Conservation (phyloP, 2,329 filamentous ascomycete species). For the Corinectria fuckeliana region DNA sequence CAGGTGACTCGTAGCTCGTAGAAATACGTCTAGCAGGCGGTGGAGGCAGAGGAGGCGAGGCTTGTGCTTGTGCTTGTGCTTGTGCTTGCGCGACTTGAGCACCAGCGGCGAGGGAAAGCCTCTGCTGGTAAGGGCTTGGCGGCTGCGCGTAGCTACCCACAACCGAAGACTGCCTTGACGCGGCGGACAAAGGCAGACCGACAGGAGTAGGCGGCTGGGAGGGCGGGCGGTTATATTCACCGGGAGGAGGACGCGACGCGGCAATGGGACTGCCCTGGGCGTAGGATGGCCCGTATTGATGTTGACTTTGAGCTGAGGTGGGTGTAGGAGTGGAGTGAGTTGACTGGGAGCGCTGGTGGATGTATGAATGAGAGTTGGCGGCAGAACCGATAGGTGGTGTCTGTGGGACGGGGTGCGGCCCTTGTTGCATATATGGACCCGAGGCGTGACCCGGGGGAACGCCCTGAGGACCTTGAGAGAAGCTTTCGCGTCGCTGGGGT, state of each 20-base stretch:
- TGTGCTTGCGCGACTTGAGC: slow-evolving; percentile 40
- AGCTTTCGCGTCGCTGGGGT: slow-evolving; percentile 55
- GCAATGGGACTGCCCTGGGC: slow-evolving; percentile 60
- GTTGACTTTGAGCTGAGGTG: slow-evolving; percentile 67
- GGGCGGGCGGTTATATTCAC: slow-evolving; percentile 54
- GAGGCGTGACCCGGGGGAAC: slow-evolving; percentile 40
- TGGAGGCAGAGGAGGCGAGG: slow-evolving; percentile 45
- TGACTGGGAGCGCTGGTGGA: slow-evolving; percentile 62
- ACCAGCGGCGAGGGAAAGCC: slow-evolving; percentile 39
- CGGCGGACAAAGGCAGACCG: slow-evolving; percentile 54
- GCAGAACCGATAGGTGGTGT: slow-evolving; percentile 55
- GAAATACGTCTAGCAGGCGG: slow-evolving; percentile 50
- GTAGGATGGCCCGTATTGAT: slow-evolving; percentile 58
- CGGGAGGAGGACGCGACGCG: slow-evolving; percentile 50
- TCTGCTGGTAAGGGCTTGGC: slow-evolving; percentile 67
- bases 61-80: slow-evolving; percentile 40
- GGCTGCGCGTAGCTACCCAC: slow-evolving; percentile 54
- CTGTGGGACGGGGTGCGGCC: slow-evolving; percentile 50
- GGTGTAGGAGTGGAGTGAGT: slow-evolving; percentile 65
- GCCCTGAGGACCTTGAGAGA: slow-evolving; percentile 46
- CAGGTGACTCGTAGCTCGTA: slow-evolving; percentile 52
- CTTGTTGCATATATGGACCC: slow-evolving; percentile 50
- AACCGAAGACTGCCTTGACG: slow-evolving; percentile 52
- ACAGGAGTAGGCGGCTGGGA: slow-evolving; percentile 63
- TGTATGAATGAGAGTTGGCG: slow-evolving; percentile 46